Conservation (phyloP, 2,329 filamentous ascomycete genomes). For the Penicillium sclerotiorum region DNA sequence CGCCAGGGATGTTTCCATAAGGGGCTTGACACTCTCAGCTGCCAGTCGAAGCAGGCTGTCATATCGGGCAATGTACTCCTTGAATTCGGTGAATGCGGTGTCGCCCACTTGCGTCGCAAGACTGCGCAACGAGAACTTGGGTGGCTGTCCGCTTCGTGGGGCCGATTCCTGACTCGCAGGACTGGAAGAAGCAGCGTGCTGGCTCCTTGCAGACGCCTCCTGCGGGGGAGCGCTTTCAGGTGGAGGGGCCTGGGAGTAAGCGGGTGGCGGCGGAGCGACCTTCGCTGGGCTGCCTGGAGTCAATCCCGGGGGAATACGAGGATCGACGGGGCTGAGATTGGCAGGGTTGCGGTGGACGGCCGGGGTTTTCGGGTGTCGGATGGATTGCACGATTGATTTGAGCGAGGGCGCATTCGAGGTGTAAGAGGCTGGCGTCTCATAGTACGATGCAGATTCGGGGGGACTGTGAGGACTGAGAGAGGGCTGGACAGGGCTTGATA, state of each 20-base stretch:
- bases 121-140: slow-evolving; percentile 39
- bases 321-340: slow-evolving; percentile 28
- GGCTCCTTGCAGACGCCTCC: not conserved
- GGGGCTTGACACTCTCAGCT: slow-evolving; percentile 70
- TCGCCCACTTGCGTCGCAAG: slow-evolving; percentile 56
- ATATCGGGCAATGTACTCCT: slow-evolving; percentile 70
- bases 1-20: slow-evolving; percentile 63
- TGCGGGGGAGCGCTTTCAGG: not conserved
- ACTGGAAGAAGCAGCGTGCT: slow-evolving; percentile 12
- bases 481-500: slow-evolving; percentile 19
- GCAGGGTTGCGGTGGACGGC: slow-evolving; percentile 16
- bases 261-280: slow-evolving; percentile 11
- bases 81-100: slow-evolving; percentile 71
- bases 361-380: slow-evolving; percentile 31
- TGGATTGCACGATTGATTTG: slow-evolving; percentile 28
- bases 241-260: slow-evolving; percentile 16
- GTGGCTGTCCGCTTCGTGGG: slow-evolving; percentile 24
- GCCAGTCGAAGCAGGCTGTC: slow-evolving; percentile 76
- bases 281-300: slow-evolving; percentile 23
- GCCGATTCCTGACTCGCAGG: not conserved
- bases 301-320: slow-evolving; percentile 26
- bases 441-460: slow-evolving; percentile 15
- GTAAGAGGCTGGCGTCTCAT: slow-evolving; percentile 33
- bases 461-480: slow-evolving; percentile 16
- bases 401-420: slow-evolving; percentile 26